Base-by-base conservation (phyloP, 225 moss, liverwort and hornwort species). In the Neckera pumila region DNA sequence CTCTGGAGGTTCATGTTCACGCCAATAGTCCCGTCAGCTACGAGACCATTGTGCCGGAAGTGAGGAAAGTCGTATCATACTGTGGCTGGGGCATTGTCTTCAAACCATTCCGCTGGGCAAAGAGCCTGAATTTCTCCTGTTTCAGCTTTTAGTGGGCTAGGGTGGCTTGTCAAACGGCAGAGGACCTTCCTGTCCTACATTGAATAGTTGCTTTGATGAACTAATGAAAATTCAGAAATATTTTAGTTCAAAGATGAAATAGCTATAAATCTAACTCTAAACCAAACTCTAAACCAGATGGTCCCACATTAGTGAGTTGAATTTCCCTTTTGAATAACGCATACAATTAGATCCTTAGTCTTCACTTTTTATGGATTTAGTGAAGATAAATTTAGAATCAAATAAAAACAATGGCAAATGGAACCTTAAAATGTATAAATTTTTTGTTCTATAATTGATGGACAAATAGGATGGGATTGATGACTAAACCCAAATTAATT, bases 61-160 rank as follows among this genome's bases (percentile, higher is more conserved):
- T 90, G 66, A 60, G 33, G 38, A 77, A 70, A 14, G 22, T 40
- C 11, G 49, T 89, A 7, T 38, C 82, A 6, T 1, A 22, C 15
- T 84, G 80, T 42, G 86, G 86, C 1, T 47, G n/a, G 66, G 33
- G 13, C 42, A 57, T 89, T 20, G 69, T 10, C 13, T 89, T 93
- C 88, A 63, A 72, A 28, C 42, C 88, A 6, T 81, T 63, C 7
- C 31, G 4, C 21, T 94, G 94, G 94, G 93, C 88, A 3, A 94
- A 93, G 89, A 94, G 88, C 84, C 79, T 94, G 34, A 86, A 94
- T 53, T 93, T 94, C 80, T 91, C 94, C 10, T 91, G 93, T 61
- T 94, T 94, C 87, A 92, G 82, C 31, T 91, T 92, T 61, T 80
- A 57, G 59, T 8, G 30, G 28, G 5, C 40, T 79, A 26, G 30